These are phyloP conservation scores for Holtermannia corniformis DNA, from an alignment of 768 basidiomycete species.

Conservation along the genomic window DNA sequence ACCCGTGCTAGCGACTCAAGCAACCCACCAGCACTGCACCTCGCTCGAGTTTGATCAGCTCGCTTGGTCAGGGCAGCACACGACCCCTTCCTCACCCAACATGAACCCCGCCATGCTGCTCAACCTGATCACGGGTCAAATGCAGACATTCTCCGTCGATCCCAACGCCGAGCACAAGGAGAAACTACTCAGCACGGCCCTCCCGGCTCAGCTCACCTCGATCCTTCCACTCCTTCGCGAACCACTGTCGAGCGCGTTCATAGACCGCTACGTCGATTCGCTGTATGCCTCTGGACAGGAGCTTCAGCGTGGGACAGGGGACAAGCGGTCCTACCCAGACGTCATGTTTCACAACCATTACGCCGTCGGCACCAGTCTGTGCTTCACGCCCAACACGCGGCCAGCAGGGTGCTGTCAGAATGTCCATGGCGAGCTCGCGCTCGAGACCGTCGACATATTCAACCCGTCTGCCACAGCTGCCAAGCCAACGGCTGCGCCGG, in stretches of 20 bases:
- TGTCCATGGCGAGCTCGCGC: constrained; percentile 38
- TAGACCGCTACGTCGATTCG: neutral
- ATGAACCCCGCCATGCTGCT: no score
- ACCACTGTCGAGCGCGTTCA: neutral
- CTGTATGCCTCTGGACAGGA: neutral
- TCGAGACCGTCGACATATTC: constrained; percentile 77
- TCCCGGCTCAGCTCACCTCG: neutral
- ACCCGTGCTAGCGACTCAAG: no score
- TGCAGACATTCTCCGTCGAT: no score
- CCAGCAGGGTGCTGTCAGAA: constrained; percentile 43
- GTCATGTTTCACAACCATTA: constrained; percentile 79
- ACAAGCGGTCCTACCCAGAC: constrained; percentile 52
- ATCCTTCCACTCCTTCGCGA: neutral
- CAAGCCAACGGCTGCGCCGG: constrained; percentile 37
- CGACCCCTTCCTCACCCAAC: no score
- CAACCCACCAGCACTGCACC: no score
- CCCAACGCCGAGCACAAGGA: neutral
- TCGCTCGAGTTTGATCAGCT: no score
- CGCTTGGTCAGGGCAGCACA: no score
- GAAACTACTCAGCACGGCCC: neutral
- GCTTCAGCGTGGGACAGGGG: neutral
- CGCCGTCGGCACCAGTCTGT: constrained; percentile 67
- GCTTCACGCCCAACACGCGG: constrained; percentile 58
- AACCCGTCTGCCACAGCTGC: constrained; percentile 44
- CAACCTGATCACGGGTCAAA: no score